Evolutionary conservation across 2,329 filamentous ascomycete species (phyloP).

Genomic region (Trichoderma asperellum): DNA sequence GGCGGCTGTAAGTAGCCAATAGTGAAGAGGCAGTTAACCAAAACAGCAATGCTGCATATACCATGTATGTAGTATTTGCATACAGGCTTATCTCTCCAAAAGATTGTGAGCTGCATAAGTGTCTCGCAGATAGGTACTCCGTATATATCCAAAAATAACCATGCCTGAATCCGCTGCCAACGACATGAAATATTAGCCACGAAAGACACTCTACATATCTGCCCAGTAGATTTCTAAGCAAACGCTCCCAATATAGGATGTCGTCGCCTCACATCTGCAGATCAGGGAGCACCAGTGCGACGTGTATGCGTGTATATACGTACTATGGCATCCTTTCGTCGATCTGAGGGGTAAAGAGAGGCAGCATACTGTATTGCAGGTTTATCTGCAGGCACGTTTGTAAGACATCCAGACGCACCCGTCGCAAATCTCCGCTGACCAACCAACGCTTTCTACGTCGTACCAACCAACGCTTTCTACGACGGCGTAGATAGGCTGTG

Average conservation of each 20-base stretch:
- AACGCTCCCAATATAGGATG: neutral
- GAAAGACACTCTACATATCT: no score
- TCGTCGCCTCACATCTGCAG: neutral
- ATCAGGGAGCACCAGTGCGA: neutral
- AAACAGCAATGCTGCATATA: neutral
- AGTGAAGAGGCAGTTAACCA: neutral
- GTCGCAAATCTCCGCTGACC: neutral
- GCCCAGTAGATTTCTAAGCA: neutral
- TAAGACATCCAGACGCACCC: constrained; percentile 6
- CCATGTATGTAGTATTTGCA: neutral
- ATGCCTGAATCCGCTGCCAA: neutral
- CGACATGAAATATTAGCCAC: neutral
- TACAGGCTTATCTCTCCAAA: neutral
- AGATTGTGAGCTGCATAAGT: neutral
- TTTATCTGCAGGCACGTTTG: neutral
- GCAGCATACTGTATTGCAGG: neutral
- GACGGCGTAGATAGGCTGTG: neutral
- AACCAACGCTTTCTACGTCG: neutral
- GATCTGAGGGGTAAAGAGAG: neutral
- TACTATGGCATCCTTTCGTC: neutral
- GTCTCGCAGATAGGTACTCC: neutral
- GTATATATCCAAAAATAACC: neutral
- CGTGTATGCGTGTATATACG: no score
- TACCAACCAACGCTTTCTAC: neutral
- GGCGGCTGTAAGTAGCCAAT: neutral